Conservation (phyloP, 1,284 basidiomycete genomes). For the Marasmius fiardii region DNA sequence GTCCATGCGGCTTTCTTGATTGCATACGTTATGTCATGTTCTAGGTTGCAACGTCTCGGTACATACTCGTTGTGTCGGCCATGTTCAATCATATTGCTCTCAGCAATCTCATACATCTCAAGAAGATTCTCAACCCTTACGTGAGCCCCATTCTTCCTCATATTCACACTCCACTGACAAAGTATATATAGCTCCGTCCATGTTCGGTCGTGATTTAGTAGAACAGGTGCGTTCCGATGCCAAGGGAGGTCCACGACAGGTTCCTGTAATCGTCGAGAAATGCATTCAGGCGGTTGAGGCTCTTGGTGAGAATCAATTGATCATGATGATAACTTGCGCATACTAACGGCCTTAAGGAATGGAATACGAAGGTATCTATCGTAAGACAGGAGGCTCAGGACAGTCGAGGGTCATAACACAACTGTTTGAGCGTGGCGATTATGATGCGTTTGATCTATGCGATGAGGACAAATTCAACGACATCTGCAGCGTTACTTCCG, state of each 20-base stretch:
- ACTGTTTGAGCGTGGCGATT: conserved; percentile 92
- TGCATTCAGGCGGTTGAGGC: conserved; percentile 92
- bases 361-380: conserved; percentile 94
- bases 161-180: conserved; percentile 7
- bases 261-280: conserved; percentile 92
- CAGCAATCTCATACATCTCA: conserved; percentile 39
- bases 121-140: conserved; percentile 40
- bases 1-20: not conserved
- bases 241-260: conserved; percentile 53
- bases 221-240: conserved; percentile 83
- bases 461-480: conserved; percentile 94
- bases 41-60: conserved; percentile 70
- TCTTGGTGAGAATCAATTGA: conserved; percentile 52
- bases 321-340: not conserved
- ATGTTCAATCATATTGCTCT: conserved; percentile 55
- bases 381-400: conserved; percentile 92
- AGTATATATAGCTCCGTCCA: conserved; percentile 62
- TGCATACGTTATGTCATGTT: not conserved
- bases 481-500: conserved; percentile 94
- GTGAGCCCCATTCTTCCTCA: conserved; percentile 37
- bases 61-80: conserved; percentile 68
- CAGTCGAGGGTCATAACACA: conserved; percentile 94
- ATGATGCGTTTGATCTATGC: conserved; percentile 81
- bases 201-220: conserved; percentile 86
- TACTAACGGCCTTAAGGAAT: conserved; percentile 47